Evolutionary conservation across 2,329 filamentous ascomycete genomes (phyloP).

Genomic region (Diaporthe ampelina): DNA sequence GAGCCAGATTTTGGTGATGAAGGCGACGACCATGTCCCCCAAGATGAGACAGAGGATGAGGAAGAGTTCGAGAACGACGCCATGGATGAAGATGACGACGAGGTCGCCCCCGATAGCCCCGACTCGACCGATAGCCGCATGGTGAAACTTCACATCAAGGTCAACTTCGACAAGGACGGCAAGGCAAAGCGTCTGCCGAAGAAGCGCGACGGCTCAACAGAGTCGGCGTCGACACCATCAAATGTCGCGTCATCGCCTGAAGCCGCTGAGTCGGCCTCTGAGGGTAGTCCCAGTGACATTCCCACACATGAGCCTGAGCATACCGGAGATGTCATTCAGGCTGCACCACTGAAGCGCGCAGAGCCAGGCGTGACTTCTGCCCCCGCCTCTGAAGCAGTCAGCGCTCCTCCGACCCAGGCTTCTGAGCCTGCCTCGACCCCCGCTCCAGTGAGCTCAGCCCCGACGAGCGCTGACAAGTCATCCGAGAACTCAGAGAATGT

Average conservation of each 20-base stretch:
- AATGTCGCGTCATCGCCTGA: constrained; percentile 35
- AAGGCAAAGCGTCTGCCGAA: constrained; percentile 50
- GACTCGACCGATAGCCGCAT: constrained; percentile 72
- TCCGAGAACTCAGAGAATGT: constrained; percentile 14
- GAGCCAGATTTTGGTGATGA: constrained; percentile 84
- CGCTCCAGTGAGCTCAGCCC: neutral
- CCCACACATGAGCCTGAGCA: constrained; percentile 37
- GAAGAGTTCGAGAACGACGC: constrained; percentile 69
- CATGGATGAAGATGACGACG: constrained; percentile 67
- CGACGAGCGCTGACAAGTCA: neutral
- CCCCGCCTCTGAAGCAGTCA: neutral
- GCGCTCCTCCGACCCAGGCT: constrained; percentile 1
- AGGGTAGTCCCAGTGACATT: constrained; percentile 35
- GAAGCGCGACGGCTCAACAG: constrained; percentile 49
- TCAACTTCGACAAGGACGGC: constrained; percentile 55
- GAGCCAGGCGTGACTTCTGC: neutral
- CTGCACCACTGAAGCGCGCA: constrained; percentile 34
- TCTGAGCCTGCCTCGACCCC: neutral
- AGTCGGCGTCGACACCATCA: constrained; percentile 41
- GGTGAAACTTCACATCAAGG: constrained; percentile 76
- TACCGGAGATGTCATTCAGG: constrained; percentile 41
- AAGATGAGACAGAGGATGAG: constrained; percentile 69
- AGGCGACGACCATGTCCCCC: constrained; percentile 77
- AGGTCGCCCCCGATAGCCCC: constrained; percentile 52
- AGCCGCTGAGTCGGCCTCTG: constrained; percentile 30